Evolutionary conservation across 2,329 filamentous ascomycete species (phyloP).

Genomic region (Epichloe gansuensis): DNA sequence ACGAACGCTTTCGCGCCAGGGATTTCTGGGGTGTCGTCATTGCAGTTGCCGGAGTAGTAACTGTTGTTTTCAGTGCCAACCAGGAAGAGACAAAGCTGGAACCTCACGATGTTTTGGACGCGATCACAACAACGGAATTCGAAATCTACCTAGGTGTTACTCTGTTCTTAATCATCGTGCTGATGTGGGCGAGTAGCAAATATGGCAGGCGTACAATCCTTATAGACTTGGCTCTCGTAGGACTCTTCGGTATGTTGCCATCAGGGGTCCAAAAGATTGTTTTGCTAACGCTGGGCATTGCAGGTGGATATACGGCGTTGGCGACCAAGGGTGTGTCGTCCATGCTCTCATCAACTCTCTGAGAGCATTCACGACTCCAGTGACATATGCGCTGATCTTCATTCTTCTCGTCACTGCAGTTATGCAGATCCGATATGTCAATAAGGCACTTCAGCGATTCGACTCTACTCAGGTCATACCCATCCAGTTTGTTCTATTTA

Average conservation of each 20-base stretch:
- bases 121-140: constrained; percentile 81
- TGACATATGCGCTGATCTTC: constrained; percentile 76
- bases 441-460: constrained; percentile 76
- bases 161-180: constrained; percentile 53
- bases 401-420: constrained; percentile 75
- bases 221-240: constrained; percentile 87
- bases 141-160: constrained; percentile 81
- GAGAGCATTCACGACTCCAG: constrained; percentile 81
- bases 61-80: constrained; percentile 83
- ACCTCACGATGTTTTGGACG: constrained; percentile 77
- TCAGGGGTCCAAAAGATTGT: not conserved
- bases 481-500: constrained; percentile 95
- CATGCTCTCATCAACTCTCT: constrained; percentile 80
- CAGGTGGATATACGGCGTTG: constrained; percentile 89
- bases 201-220: constrained; percentile 82
- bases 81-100: constrained; percentile 83
- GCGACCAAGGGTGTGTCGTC: constrained; percentile 96
- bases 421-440: constrained; percentile 96
- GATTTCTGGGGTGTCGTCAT: constrained; percentile 85
- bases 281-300: not conserved
- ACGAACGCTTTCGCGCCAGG: constrained; percentile 73
- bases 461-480: constrained; percentile 97
- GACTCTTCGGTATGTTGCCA: constrained; percentile 63
- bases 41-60: constrained; percentile 77
- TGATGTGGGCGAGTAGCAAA: constrained; percentile 72